Evolutionary conservation across 2,329 filamentous ascomycete genomes (phyloP), one percentile per base, ranked within the genome.

Genomic region (Botryotinia narcissicola): DNA sequence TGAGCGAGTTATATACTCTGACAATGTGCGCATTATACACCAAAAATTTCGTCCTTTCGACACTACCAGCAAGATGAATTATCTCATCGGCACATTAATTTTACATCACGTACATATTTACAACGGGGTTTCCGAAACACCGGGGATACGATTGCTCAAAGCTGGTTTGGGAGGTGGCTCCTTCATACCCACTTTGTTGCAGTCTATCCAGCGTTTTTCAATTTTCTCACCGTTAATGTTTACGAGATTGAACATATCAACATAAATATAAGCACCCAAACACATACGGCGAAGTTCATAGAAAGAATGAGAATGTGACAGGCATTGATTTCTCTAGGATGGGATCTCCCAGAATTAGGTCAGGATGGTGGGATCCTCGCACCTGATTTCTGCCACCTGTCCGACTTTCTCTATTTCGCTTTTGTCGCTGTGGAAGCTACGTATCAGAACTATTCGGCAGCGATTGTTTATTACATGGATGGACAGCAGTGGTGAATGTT

Each of bases 51-150:
- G 44, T 54, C 46, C 42, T 68, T 54, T 68, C 18, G 25, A 29
- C 64, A 42, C 64, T 54, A 40, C 25, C 46, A 68, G 46, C 46
- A 35, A 40, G 46, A 42, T 68, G 46, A 18, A 3, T n/a, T 54
- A 29, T 68, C 16, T 40, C 64, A 68, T 68, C 22, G 35, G 46
- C 64, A 68, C 46, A 68, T 68, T 29, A 54, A 29, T 68, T 42
- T 54, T 54, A 54, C 64, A 22, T 68, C 25, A 22, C 16, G 46
- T 54, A 54, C 46, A 68, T 42, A 29, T n/a, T 54, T 22, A 40
- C 22, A 14, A 25, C 32, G 25, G 32, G 25, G 40, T n/a, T 29
- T 54, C 40, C 25, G 63, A 14, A 54, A 37, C 12, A 54, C 12
- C 44, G 35, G 7, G 46, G 46, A 40, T 40, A 54, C 7, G 25